Evolutionary conservation across 257 asterid genomes (phyloP).

Genomic region (Gardenia jasminoides): DNA sequence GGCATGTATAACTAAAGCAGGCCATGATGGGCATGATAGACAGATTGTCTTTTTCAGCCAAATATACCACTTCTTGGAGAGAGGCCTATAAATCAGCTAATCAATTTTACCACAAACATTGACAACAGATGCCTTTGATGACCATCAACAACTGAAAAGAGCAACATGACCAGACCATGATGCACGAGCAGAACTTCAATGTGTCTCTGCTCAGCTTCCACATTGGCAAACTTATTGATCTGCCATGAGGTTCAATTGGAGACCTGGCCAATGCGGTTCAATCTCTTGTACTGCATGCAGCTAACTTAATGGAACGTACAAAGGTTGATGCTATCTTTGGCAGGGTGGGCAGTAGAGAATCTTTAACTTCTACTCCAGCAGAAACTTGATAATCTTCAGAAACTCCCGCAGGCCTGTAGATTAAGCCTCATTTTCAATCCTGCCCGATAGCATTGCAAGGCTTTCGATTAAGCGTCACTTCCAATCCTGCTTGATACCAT

Average conservation of each 20-base stretch:
- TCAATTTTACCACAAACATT: background rate
- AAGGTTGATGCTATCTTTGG: background rate
- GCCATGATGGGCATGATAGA: no score
- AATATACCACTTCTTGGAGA: constrained; percentile 11
- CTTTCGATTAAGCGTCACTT: background rate
- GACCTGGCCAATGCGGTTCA: background rate
- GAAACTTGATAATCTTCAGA: background rate
- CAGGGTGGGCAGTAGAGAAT: background rate
- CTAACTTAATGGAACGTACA: background rate
- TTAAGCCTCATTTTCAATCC: background rate
- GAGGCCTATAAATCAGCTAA: no score
- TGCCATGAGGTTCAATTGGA: background rate
- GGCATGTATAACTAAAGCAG: background rate
- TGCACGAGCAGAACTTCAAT: constrained; percentile 1
- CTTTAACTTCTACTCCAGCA: background rate
- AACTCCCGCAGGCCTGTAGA: background rate
- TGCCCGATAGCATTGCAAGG: background rate
- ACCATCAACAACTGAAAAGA: background rate
- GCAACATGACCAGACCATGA: background rate
- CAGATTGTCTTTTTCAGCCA: background rate
- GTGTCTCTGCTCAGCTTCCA: background rate
- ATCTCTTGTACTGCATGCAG: background rate
- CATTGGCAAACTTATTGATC: background rate
- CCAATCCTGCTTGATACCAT: background rate
- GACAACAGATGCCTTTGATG: background rate